A percentile compares a stretch with the other conserved stretches of the same genome.
Evolutionary conservation across 768 basidiomycete species (phyloP).

Genomic region (Russula foetens): DNA sequence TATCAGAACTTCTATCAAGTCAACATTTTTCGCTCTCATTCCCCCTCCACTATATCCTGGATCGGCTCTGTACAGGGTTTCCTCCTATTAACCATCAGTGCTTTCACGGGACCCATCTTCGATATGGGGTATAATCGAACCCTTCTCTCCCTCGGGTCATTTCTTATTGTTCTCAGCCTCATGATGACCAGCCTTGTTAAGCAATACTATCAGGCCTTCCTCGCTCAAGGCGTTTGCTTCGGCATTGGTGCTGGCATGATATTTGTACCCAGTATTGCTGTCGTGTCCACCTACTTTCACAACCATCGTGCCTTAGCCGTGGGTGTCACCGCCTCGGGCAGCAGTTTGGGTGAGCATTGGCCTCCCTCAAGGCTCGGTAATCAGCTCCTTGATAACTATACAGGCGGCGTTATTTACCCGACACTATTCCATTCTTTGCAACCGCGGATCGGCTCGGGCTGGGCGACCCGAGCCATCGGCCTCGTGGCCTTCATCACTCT

Average conservation of each 20-base stretch:
- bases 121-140: constrained; percentile 20
- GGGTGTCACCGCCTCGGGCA: constrained; percentile 36
- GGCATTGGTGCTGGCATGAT: constrained; percentile 38
- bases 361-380: neutral
- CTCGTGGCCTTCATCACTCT: constrained; percentile 23
- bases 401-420: constrained; percentile 25
- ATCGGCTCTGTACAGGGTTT: constrained; percentile 21
- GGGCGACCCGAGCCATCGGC: constrained; percentile 25
- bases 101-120: constrained; percentile 18
- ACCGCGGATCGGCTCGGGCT: constrained; percentile 23
- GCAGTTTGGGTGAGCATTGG: constrained; percentile 19
- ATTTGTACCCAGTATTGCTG: constrained; percentile 36
- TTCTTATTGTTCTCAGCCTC: constrained; percentile 17
- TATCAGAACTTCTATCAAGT: constrained; percentile 18
- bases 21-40: constrained; percentile 2
- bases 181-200: constrained; percentile 18
- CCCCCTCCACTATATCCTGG: constrained; percentile 21
- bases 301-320: constrained; percentile 35
- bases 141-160: constrained; percentile 18
- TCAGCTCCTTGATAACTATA: neutral
- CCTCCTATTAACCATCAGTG: constrained; percentile 14
- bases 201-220: constrained; percentile 30
- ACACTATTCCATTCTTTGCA: constrained; percentile 25
- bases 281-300: constrained; percentile 40
- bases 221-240: constrained; percentile 37